Conservation (phyloP, 129 eudicot genomes). For the Tanacetum coccineum region DNA sequence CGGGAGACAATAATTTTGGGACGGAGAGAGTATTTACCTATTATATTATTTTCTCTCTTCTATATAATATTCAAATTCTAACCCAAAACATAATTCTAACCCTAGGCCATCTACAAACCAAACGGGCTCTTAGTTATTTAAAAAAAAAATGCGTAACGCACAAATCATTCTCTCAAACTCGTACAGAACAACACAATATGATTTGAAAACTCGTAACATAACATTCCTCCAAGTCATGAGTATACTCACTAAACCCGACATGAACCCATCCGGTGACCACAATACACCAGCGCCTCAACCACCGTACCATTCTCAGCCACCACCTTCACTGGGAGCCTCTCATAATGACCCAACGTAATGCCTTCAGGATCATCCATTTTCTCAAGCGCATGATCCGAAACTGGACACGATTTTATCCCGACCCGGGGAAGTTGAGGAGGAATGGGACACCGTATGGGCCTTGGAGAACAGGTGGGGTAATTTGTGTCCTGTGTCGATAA, state of each 20-base stretch:
- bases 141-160: too few relatives aligned
- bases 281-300: slow-evolving; percentile 61
- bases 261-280: slow-evolving; percentile 48
- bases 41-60: too few relatives aligned
- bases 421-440: slow-evolving; percentile 57
- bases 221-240: slow-evolving; percentile 29
- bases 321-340: slow-evolving; percentile 51
- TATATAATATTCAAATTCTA: too few relatives aligned
- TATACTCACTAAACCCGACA: slow-evolving; percentile 39
- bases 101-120: too few relatives aligned
- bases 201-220: slow-evolving; percentile 43
- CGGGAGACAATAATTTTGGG: too few relatives aligned
- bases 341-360: slow-evolving; percentile 45
- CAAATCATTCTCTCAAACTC: too few relatives aligned
- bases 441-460: slow-evolving; percentile 77
- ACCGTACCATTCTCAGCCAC: slow-evolving; percentile 1
- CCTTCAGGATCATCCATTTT: slow-evolving; percentile 76
- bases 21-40: too few relatives aligned
- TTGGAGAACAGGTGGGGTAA: slow-evolving; percentile 38
- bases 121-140: too few relatives aligned
- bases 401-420: slow-evolving; percentile 41
- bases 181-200: slow-evolving; percentile 30
- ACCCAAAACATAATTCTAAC: too few relatives aligned
- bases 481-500: slow-evolving; percentile 42
- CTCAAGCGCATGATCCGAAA: slow-evolving; percentile 38